Percentiles rank a stretch among this genome's conserved stretches.
Evolutionary conservation across 441 rosid species (phyloP).

Genomic region (Populus hybrid): DNA sequence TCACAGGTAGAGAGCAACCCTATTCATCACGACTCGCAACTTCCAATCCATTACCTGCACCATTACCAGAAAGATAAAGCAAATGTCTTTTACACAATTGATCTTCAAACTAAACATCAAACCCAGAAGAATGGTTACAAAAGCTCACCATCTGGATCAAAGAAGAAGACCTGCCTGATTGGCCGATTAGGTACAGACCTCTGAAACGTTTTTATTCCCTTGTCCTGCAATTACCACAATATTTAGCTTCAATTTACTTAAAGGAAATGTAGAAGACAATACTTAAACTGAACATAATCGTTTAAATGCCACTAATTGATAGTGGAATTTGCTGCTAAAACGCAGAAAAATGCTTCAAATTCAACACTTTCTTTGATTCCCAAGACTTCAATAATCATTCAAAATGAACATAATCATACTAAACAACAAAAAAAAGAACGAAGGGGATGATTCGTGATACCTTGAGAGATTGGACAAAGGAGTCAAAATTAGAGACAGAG

Average conservation of each 20-base stretch:
- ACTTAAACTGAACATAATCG: background rate
- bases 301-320: background rate
- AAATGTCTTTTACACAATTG: background rate
- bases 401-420: background rate
- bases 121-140: background rate
- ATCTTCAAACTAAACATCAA: background rate
- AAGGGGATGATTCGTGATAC: conserved; percentile 19
- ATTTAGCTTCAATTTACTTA: background rate
- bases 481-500: conserved; percentile 66
- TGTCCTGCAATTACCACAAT: conserved; percentile 47
- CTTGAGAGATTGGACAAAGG: conserved; percentile 61
- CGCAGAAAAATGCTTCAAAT: background rate
- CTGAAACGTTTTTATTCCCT: conserved; percentile 68
- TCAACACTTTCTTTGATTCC: background rate
- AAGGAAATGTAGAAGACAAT: background rate
- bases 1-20: background rate
- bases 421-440: background rate
- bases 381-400: background rate
- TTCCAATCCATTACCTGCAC: conserved; percentile 88
- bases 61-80: background rate
- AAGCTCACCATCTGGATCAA: conserved; percentile 81
- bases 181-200: conserved; percentile 60
- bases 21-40: conserved; percentile 56
- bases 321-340: background rate
- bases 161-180: conserved; percentile 85